phyloP scores from a whole-genome alignment of 1,284 basidiomycete genomes.

The Hypsizygus ulmarius region DNA sequence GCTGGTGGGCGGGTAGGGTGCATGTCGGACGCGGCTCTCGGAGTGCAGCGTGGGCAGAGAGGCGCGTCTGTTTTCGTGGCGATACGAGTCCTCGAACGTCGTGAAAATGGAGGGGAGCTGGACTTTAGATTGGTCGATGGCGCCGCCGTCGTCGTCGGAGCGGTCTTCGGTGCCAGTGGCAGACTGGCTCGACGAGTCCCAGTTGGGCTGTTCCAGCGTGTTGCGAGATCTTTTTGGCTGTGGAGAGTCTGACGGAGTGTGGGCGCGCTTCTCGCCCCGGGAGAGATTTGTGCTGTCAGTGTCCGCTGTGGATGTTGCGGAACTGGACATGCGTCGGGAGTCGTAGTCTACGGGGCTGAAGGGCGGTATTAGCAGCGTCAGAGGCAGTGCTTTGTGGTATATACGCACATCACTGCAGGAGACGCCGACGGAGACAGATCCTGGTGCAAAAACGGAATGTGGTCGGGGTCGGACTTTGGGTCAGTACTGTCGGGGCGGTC shows the following conservation, averaged over 20 bases:
- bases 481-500: slow-evolving; percentile 25
- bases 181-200: slow-evolving; percentile 29
- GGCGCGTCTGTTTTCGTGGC: slow-evolving; percentile 54
- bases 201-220: slow-evolving; percentile 31
- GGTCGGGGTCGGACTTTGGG: slow-evolving; percentile 38
- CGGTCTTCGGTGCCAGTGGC: slow-evolving; percentile 30
- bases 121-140: slow-evolving; percentile 50
- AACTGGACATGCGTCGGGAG: slow-evolving; percentile 59
- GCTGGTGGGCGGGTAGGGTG: slow-evolving; percentile 47
- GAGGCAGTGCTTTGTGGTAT: slow-evolving; percentile 3
- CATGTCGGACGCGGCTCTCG: slow-evolving; percentile 45
- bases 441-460: slow-evolving; percentile 37
- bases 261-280: slow-evolving; percentile 53
- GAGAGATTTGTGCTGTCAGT: slow-evolving; percentile 62
- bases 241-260: slow-evolving; percentile 52
- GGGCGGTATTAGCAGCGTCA: slow-evolving; percentile 17
- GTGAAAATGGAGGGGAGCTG: slow-evolving; percentile 72
- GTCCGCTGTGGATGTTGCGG: slow-evolving; percentile 55
- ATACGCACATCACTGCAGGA: slow-evolving; percentile 44
- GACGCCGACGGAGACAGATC: slow-evolving; percentile 48
- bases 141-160: slow-evolving; percentile 22
- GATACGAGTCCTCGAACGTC: slow-evolving; percentile 61
- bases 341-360: slow-evolving; percentile 45
- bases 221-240: slow-evolving; percentile 46
- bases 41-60: slow-evolving; percentile 61